Conservation (phyloP, 768 basidiomycete genomes). For the Zangia roseola region DNA sequence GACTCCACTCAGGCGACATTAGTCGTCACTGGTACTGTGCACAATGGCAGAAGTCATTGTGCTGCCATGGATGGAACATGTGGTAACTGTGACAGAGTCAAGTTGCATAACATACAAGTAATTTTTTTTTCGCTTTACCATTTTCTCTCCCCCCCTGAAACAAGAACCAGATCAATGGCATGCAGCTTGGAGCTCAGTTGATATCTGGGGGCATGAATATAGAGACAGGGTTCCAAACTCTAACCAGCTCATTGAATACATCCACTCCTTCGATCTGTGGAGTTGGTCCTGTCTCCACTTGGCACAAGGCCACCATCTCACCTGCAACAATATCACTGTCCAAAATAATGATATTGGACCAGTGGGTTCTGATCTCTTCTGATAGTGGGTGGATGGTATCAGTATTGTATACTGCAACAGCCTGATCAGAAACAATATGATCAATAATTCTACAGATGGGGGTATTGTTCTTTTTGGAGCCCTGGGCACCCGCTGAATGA, state of each 20-base stretch:
- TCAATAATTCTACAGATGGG: slow-evolving; percentile 75
- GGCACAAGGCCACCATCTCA: slow-evolving; percentile 62
- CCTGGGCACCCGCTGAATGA: slow-evolving; percentile 67
- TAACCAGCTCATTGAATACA: slow-evolving; percentile 73
- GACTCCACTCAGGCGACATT: slow-evolving; percentile 66
- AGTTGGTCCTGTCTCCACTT: slow-evolving; percentile 85
- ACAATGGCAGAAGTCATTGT: slow-evolving; percentile 64
- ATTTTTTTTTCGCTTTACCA: background rate
- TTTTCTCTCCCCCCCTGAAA: background rate
- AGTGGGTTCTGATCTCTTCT: slow-evolving; percentile 61
- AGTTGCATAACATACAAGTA: slow-evolving; percentile 73
- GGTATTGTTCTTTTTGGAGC: slow-evolving; percentile 78
- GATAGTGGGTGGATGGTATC: slow-evolving; percentile 83
- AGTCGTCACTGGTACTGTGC: slow-evolving; percentile 62
- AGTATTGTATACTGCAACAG: slow-evolving; percentile 67
- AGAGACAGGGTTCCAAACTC: slow-evolving; percentile 76
- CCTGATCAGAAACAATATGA: slow-evolving; percentile 63
- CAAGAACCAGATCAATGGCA: slow-evolving; percentile 63
- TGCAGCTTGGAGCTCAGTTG: slow-evolving; percentile 52
- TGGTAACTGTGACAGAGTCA: slow-evolving; percentile 53
- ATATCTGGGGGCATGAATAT: slow-evolving; percentile 72
- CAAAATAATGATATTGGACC: slow-evolving; percentile 86
- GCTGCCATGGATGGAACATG: slow-evolving; percentile 73
- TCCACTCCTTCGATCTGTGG: slow-evolving; percentile 72
- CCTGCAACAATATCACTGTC: slow-evolving; percentile 61